phyloP scores from a whole-genome alignment of 257 asterid species.

The Sherardia arvensis region DNA sequence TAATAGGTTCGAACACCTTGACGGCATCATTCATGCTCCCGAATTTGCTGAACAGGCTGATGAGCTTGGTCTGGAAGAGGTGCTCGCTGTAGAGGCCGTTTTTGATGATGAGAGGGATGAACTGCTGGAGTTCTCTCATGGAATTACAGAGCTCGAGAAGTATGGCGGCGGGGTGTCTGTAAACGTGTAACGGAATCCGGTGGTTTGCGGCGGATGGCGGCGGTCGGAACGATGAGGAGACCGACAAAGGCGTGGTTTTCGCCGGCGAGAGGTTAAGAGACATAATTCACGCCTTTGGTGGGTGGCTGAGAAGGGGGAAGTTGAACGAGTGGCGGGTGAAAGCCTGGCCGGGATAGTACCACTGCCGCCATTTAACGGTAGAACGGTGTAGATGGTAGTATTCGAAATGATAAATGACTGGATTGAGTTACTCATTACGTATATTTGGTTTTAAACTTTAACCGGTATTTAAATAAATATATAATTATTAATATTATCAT shows the following conservation, averaged over 20 bases:
- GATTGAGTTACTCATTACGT: no score
- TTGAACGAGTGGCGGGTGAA: background rate
- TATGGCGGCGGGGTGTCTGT: conserved; percentile 73
- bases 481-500: no score
- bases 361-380: background rate
- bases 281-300: conserved; percentile 4
- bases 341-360: background rate
- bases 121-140: conserved; percentile 59
- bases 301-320: background rate
- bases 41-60: conserved; percentile 70
- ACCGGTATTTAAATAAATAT: no score
- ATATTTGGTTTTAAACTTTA: no score
- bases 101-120: conserved; percentile 66
- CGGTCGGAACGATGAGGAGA: conserved; percentile 6
- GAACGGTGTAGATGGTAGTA: no score
- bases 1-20: conserved; percentile 55
- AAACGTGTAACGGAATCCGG: conserved; percentile 54
- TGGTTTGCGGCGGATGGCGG: conserved; percentile 12
- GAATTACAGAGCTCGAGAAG: conserved; percentile 72
- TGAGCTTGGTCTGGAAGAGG: conserved; percentile 69
- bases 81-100: conserved; percentile 61
- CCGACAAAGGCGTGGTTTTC: conserved; percentile 7
- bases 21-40: conserved; percentile 61
- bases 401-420: no score
- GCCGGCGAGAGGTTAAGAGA: conserved; percentile 3